Evolutionary conservation across 176 grass and related monocot species (phyloP).

Genomic region (Raddia distichophylla): DNA sequence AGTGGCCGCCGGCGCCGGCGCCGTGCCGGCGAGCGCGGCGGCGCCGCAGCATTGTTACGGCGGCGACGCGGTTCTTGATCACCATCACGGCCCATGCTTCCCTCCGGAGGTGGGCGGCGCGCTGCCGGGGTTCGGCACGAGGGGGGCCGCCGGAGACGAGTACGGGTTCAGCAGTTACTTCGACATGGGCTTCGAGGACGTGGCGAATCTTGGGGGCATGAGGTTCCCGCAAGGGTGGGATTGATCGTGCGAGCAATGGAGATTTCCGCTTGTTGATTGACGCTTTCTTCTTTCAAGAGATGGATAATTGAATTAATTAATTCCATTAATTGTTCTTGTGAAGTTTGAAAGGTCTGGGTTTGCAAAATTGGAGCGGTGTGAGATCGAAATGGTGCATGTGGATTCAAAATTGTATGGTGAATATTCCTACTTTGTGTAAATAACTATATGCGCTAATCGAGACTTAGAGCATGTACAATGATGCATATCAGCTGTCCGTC

Average conservation of each 20-base stretch:
- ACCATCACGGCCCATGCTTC: conserved; percentile 2
- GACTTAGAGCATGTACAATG: no score
- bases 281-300: background rate
- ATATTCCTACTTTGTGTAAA: background rate
- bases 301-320: conserved; percentile 18
- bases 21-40: background rate
- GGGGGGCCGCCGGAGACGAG: conserved; percentile 17
- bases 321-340: conserved; percentile 19
- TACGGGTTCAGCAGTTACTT: conserved; percentile 38
- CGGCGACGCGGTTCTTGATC: background rate
- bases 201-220: conserved; percentile 31
- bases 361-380: background rate
- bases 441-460: background rate
- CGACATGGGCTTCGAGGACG: conserved; percentile 28
- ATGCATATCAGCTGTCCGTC: no score
- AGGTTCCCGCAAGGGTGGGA: conserved; percentile 47
- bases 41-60: conserved; percentile 32
- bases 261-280: background rate
- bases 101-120: background rate
- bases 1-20: background rate
- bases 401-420: conserved; percentile 26
- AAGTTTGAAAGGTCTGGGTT: background rate
- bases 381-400: background rate
- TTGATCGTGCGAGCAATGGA: conserved; percentile 2
- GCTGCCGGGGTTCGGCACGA: conserved; percentile 1